Base-by-base conservation (phyloP, 352 stramenopile genomes). In the Phytophthora ohioensis region DNA sequence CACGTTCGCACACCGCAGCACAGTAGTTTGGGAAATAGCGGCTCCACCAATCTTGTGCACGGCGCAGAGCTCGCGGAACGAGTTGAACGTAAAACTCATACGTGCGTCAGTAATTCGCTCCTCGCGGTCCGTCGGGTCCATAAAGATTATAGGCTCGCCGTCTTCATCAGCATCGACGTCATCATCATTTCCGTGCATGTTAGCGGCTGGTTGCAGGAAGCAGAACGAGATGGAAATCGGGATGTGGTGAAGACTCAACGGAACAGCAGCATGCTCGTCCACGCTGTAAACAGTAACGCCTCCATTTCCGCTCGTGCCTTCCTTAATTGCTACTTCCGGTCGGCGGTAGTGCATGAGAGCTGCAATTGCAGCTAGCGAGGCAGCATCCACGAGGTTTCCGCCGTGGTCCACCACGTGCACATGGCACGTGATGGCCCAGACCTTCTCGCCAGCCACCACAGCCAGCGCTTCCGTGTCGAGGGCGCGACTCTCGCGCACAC, bases 141-240 rank as follows among this genome's bases (percentile, higher is more conserved):
- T 87, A 49, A 96, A 92, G 32, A 95, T 84, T 17, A 97, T 72
- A 13, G 82, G 81, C 43, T 80, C 71, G 31, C 54, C 62, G 35
- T 82, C 64, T 31, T 76, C 71, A 36, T 84, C 69, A 32, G 69
- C 55, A 42, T 78, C 54, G 15, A 65, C 64, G n/a, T 70, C 67
- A 48, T 67, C 63, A 15, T 68, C 57, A 10, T 60, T 64, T 58
- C 43, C 46, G 39, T 61, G 57, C 21, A 49, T 59, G 3, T 54
- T 73, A n/a, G 55, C 52, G 67, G 51, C 30, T 36, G 69, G 61
- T 58, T 91, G 72, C 27, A 94, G 57, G 39, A 94, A 92, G 75
- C 85, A 89, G 58, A 98, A 99, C n/a, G 93, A 98, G 54, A 98
- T 90, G 27, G 91, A 98, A 45, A 99, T 86, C n/a, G 97, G 97